Evolutionary conservation across 164 flowering plant genomes (phyloP).

Genomic region (Magnolia officinalis): DNA sequence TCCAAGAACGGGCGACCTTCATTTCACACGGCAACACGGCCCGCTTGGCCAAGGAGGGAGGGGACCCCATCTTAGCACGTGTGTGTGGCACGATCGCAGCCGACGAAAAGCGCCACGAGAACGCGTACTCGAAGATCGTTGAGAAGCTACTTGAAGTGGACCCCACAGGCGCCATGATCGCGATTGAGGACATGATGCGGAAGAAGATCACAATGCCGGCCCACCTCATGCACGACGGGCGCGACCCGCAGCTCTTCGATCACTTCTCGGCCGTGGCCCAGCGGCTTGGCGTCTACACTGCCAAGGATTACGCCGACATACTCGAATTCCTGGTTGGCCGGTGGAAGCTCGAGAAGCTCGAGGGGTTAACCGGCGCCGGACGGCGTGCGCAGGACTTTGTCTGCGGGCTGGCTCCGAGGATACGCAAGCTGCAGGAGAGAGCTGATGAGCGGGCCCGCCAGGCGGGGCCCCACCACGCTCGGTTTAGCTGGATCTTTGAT

Average conservation of each 20-base stretch:
- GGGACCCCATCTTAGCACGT: constrained; percentile 35
- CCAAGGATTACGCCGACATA: constrained; percentile 54
- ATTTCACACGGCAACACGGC: constrained; percentile 36
- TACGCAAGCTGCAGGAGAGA: constrained; percentile 43
- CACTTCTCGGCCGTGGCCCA: constrained; percentile 56
- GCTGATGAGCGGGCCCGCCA: constrained; percentile 31
- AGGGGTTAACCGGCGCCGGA: constrained; percentile 42
- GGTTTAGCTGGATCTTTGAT: constrained; percentile 47
- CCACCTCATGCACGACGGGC: constrained; percentile 53
- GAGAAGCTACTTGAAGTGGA: constrained; percentile 39
- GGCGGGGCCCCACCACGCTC: constrained; percentile 13
- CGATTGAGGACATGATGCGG: constrained; percentile 56
- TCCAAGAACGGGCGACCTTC: constrained; percentile 46
- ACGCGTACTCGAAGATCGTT: constrained; percentile 22
- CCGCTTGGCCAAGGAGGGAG: constrained; percentile 32
- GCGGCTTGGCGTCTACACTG: constrained; percentile 59
- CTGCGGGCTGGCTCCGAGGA: constrained; percentile 43
- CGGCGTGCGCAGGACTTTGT: constrained; percentile 46
- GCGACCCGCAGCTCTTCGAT: constrained; percentile 42
- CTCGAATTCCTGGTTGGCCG: constrained; percentile 46
- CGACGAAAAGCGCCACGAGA: constrained; percentile 49
- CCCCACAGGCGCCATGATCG: constrained; percentile 39
- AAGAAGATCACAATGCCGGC: constrained; percentile 63
- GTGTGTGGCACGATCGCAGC: constrained; percentile 44
- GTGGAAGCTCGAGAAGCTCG: constrained; percentile 45